Base-by-base conservation (phyloP, 768 basidiomycete genomes). In the Tylopilus felleus region DNA sequence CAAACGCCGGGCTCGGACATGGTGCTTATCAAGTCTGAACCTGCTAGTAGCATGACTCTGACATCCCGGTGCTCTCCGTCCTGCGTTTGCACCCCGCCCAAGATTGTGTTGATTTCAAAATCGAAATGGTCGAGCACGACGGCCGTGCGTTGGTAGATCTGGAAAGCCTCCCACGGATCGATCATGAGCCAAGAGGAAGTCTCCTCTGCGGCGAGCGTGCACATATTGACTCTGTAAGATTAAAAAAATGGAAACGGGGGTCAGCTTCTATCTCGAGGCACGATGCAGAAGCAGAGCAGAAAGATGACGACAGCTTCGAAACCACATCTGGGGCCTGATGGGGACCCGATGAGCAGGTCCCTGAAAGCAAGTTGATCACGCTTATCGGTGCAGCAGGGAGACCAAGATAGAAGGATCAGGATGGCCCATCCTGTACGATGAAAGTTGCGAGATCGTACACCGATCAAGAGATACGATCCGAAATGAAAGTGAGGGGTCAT, bases 1-100 rank as follows among this genome's bases (percentile, higher is more conserved):
- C 97, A 99, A 35, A 99, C 96, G 17, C 97, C 96, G 25, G 97
- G 97, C 74, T 98, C 94, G 60, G 90, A 91, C 88, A 99, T 98
- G 25, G 94, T 97, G 64, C 91, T 85, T 71, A 98, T 98, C 63
- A 99, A 78, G 73, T 99, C 97, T 12, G 91, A 94, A n/a, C 97
- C 97, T 5, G 97, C 97, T 50, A 99, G 82, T 39, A 99, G 82
- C 88, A 98, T 91, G 60, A 98, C 80, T 58, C 86, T 86, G 59
- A 90, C 86, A 65, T 80, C 75, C 57, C 86, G 81, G 62, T 80
- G 82, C 75, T 91, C 82, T 48, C 89, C 87, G 67, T 87, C 86
- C 60, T 82, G 79, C 4, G 84, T 84, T 22, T 76, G 74, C 28
- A 92, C 82, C 43, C 94, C 96, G 6, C 93, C 93, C 22, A 86